Evolutionary conservation across 805 yeast species (phyloP).

Genomic region (Saccharomyces jurei): DNA sequence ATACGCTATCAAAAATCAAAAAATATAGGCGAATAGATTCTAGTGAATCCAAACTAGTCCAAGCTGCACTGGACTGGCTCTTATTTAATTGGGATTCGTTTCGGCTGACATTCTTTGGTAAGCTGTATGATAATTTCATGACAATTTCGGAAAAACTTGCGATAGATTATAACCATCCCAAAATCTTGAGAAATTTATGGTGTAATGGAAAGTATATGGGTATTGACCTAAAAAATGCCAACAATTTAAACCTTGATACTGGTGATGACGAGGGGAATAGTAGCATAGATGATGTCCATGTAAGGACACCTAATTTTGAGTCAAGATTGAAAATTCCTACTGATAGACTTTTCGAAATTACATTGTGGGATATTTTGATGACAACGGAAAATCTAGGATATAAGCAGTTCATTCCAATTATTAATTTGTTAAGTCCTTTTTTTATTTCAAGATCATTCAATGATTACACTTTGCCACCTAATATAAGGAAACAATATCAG

Average conservation of each 20-base stretch:
- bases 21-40: slow-evolving; percentile 35
- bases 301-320: slow-evolving; percentile 19
- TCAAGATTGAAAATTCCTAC: slow-evolving; percentile 28
- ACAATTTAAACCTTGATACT: slow-evolving; percentile 7
- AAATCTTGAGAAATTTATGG: slow-evolving; percentile 47
- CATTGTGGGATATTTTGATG: slow-evolving; percentile 39
- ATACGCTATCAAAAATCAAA: slow-evolving; percentile 20
- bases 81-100: slow-evolving; percentile 34
- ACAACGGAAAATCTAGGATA: slow-evolving; percentile 45
- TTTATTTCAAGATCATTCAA: slow-evolving; percentile 34
- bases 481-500: slow-evolving; percentile 18
- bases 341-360: slow-evolving; percentile 33
- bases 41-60: slow-evolving; percentile 34
- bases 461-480: slow-evolving; percentile 23
- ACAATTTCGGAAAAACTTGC: slow-evolving; percentile 48
- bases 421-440: slow-evolving; percentile 39
- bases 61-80: slow-evolving; percentile 36
- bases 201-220: slow-evolving; percentile 34
- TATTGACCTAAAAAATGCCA: slow-evolving; percentile 17
- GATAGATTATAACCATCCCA: slow-evolving; percentile 47
- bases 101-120: slow-evolving; percentile 43
- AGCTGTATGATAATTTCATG: slow-evolving; percentile 43
- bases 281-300: slow-evolving; percentile 11
- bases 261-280: not conserved
- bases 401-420: slow-evolving; percentile 32